These are phyloP conservation scores for Ambrosia trifida DNA, from an alignment of 129 eudicot species.

Conservation along the genomic window DNA sequence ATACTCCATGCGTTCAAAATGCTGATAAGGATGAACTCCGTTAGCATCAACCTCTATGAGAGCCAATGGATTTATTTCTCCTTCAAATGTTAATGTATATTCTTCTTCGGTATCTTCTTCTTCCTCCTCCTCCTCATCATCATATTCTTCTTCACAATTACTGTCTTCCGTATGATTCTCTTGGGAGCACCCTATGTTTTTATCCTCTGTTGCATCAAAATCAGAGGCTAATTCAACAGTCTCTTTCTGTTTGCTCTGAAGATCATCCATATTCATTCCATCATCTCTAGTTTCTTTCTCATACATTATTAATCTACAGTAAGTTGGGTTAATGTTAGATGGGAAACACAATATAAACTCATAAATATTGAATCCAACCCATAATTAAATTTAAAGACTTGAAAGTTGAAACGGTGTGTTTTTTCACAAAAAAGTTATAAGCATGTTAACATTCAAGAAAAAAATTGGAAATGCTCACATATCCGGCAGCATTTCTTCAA, in stretches of 20 bases:
- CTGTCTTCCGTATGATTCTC: slow-evolving; percentile 25
- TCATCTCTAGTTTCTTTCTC: slow-evolving; percentile 22
- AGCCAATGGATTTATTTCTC: slow-evolving; percentile 60
- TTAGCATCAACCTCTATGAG: slow-evolving; percentile 53
- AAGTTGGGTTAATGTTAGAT: neutral
- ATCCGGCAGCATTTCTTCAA: neutral
- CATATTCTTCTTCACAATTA: slow-evolving; percentile 37
- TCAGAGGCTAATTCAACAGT: slow-evolving; percentile 17
- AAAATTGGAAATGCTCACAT: neutral
- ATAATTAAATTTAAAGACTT: neutral
- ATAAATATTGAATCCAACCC: neutral
- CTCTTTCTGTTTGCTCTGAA: slow-evolving; percentile 19
- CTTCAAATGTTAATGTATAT: slow-evolving; percentile 48
- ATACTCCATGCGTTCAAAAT: slow-evolving; percentile 62
- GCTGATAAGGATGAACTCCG: slow-evolving; percentile 67
- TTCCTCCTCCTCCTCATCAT: slow-evolving; percentile 45
- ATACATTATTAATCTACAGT: slow-evolving; percentile 19
- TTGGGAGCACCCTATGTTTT: slow-evolving; percentile 14
- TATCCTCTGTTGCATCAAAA: slow-evolving; percentile 14
- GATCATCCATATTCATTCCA: slow-evolving; percentile 12
- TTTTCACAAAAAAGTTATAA: neutral
- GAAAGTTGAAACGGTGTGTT: neutral
- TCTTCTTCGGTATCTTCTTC: slow-evolving; percentile 49
- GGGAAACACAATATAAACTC: neutral
- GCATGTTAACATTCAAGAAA: neutral